Evolutionary conservation across 148 eudicot species (phyloP).

Genomic region (Fagopyrum homotropicum): DNA sequence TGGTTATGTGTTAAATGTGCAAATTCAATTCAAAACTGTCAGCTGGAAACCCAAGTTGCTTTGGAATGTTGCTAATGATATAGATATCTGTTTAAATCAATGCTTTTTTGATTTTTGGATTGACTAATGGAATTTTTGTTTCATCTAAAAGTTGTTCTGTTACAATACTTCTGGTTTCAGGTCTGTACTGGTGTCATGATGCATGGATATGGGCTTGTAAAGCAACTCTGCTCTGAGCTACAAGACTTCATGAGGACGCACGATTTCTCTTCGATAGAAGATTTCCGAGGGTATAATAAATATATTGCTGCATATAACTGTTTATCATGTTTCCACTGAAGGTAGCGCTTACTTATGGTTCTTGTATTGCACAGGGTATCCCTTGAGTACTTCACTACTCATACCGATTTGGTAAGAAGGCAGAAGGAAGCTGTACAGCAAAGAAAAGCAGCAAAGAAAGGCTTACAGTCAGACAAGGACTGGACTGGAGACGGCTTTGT

Average conservation of each 20-base stretch:
- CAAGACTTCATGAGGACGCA: conserved; percentile 91
- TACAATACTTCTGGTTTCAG: conserved; percentile 20
- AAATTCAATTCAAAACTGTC: background rate
- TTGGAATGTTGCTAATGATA: background rate
- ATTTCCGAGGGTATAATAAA: conserved; percentile 79
- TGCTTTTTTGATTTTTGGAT: background rate
- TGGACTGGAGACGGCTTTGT: conserved; percentile 99
- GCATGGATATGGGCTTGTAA: conserved; percentile 88
- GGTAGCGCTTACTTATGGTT: background rate
- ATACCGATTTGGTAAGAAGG: conserved; percentile 73
- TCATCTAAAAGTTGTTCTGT: background rate
- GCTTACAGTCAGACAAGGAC: conserved; percentile 86
- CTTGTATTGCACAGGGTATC: conserved; percentile 33
- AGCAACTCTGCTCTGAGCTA: conserved; percentile 79
- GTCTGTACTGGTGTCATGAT: conserved; percentile 99
- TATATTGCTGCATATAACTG: background rate
- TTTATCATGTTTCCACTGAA: background rate
- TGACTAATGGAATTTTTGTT: background rate
- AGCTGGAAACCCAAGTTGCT: background rate
- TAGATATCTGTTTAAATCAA: background rate
- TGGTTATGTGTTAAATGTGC: background rate
- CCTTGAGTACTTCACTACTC: conserved; percentile 86
- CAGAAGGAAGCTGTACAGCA: conserved; percentile 78
- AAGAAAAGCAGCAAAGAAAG: conserved; percentile 74
- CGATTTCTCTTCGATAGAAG: conserved; percentile 87